These are phyloP conservation scores for Tylopilus sp. DNA, from an alignment of 1,284 basidiomycete species.

Conservation along the genomic window DNA sequence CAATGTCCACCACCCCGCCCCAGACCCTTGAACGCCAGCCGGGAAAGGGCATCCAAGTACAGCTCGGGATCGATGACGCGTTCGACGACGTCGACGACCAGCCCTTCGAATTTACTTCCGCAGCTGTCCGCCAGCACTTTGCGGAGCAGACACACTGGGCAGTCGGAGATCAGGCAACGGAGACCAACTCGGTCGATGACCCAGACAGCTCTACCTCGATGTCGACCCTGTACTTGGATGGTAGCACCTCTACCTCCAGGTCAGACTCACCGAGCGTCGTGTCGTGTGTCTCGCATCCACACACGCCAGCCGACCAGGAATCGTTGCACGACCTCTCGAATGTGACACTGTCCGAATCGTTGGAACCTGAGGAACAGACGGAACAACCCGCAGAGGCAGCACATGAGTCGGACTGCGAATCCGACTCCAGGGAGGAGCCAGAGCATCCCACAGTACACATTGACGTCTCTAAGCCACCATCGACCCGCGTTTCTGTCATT, in stretches of 20 bases:
- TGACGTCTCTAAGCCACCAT: conserved; percentile 52
- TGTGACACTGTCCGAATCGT: conserved; percentile 52
- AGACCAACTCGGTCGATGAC: conserved; percentile 48
- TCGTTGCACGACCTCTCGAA: conserved; percentile 56
- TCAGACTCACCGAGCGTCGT: conserved; percentile 34
- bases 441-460: conserved; percentile 60
- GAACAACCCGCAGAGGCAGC: conserved; percentile 10
- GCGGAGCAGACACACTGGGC: conserved; percentile 54
- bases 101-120: conserved; percentile 64
- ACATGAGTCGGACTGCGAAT: conserved; percentile 21
- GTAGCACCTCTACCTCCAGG: conserved; percentile 35
- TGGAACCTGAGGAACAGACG: conserved; percentile 24
- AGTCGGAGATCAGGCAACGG: conserved; percentile 33
- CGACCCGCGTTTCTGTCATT: conserved; percentile 35
- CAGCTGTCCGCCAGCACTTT: conserved; percentile 69
- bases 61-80: conserved; percentile 72
- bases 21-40: conserved; percentile 34
- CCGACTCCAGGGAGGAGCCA: conserved; percentile 22
- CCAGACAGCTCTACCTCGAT: conserved; percentile 66
- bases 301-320: conserved; percentile 44
- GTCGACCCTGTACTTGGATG: conserved; percentile 67
- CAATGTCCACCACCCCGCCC: conserved; percentile 24
- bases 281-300: conserved; percentile 33
- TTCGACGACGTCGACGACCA: conserved; percentile 68
- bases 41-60: conserved; percentile 37